Evolutionary conservation across 2,329 filamentous ascomycete genomes (phyloP), one percentile per base, ranked within the genome.

Genomic region (Alternaria panax): DNA sequence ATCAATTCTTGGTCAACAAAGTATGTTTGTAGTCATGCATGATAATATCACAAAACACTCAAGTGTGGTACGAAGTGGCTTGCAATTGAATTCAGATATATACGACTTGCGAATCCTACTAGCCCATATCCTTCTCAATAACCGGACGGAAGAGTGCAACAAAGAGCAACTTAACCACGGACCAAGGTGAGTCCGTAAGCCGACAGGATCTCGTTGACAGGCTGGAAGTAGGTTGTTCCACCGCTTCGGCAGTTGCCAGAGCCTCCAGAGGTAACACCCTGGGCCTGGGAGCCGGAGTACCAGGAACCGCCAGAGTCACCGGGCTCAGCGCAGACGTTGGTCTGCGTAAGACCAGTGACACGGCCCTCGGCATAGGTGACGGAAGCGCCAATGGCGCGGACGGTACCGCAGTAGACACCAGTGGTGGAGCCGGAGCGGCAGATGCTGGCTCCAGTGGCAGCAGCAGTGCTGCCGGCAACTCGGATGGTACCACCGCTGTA

Each of bases 401-500:
- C 71, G 1, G 72, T 73, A 46, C 78, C 78, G 72, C 78, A 80
- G 75, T 65, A 69, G 69, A 79, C 77, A 65, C 76, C 76, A 50
- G 70, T 80, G 66, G 78, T 80, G 50, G 78, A 80, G 66, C 78
- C 78, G 62, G 78, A 80, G 68, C 78, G 78, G 74, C 78, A 80
- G 73, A 80, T 72, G 65, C 71, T 75, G 65, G 75, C 40, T 24
- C 78, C 78, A 56, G 72, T 66, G 54, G 71, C 69, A 45, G 78
- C 42, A 34, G 66, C 77, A 59, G 75, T 78, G 78, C 78, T 80
- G 69, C 78, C 78, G 1, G 77, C 72, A 1, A 80, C 72, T 24
- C 73, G 63, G 41, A 79, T 63, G 53, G 64, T 73, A 36, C 74
- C 71, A 14, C 65, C 60, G 51, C 63, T 69, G 73, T 80, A 80